Percentiles rank a stretch among this genome's conserved stretches.
These are phyloP conservation scores for Pseudogymnoascus sp. DNA, from an alignment of 2,329 filamentous ascomycete genomes.

Conservation along the genomic window DNA sequence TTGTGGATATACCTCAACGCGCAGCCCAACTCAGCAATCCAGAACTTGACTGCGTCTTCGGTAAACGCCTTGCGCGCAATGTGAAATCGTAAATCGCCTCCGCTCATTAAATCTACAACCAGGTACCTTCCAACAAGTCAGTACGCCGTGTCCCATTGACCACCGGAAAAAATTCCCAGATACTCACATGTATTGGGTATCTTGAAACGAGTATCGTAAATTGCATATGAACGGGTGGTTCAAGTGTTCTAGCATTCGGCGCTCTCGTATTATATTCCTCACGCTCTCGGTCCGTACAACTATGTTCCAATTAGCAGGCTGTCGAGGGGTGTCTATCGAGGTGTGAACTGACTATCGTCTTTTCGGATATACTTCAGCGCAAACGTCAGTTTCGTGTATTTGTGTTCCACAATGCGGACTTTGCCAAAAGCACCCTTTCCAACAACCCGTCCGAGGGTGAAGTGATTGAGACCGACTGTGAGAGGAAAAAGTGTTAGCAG, in stretches of 20 bases:
- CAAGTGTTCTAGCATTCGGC: constrained; percentile 94
- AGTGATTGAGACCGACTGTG: constrained; percentile 92
- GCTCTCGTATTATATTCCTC: constrained; percentile 94
- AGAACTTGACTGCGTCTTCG: constrained; percentile 92
- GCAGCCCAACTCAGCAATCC: constrained; percentile 91
- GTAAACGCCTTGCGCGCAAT: constrained; percentile 98
- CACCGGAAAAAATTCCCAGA: constrained; percentile 18
- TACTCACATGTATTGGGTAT: constrained; percentile 93
- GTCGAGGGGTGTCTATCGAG: background rate
- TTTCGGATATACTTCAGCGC: constrained; percentile 97
- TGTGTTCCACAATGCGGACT: constrained; percentile 95
- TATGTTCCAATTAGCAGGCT: constrained; percentile 35
- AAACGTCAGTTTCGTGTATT: constrained; percentile 89
- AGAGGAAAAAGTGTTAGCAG: constrained; percentile 14
- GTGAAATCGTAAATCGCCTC: constrained; percentile 92
- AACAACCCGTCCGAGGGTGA: constrained; percentile 88
- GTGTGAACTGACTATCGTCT: constrained; percentile 71
- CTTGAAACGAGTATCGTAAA: constrained; percentile 96
- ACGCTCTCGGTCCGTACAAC: constrained; percentile 97
- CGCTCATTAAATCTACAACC: constrained; percentile 96
- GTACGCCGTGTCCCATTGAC: constrained; percentile 12
- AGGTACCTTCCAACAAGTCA: constrained; percentile 57
- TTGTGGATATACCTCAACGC: constrained; percentile 79
- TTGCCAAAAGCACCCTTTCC: constrained; percentile 98
- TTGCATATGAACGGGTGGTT: constrained; percentile 99